Conservation (phyloP, 257 asterid species). For the Parsonsia alboflavescens region DNA sequence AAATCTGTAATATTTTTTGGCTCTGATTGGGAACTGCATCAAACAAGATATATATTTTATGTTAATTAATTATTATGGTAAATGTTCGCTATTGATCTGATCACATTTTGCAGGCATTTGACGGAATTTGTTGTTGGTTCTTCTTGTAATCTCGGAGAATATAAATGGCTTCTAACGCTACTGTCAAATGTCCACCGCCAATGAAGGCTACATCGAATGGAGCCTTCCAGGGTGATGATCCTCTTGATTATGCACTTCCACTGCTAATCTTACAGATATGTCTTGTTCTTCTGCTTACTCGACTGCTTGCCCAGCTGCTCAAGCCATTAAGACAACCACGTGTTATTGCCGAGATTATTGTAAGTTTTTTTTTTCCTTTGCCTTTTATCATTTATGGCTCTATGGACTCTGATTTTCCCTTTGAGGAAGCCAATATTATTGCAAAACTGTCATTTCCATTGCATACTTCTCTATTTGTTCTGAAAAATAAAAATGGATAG, state of each 20-base stretch:
- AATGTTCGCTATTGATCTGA: not conserved
- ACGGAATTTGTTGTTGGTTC: not conserved
- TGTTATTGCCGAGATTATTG: constrained; percentile 48
- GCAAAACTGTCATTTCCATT: too few relatives aligned
- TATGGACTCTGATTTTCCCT: too few relatives aligned
- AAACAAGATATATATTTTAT: not conserved
- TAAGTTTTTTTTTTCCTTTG: constrained; percentile 23
- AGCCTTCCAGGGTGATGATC: constrained; percentile 41
- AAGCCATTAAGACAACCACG: constrained; percentile 48
- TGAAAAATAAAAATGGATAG: too few relatives aligned
- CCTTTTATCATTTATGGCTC: not conserved
- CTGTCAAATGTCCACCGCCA: constrained; percentile 31
- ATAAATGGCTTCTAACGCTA: constrained; percentile 9
- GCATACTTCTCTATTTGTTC: too few relatives aligned
- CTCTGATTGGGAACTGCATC: not conserved
- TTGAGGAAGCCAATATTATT: too few relatives aligned
- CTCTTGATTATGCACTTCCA: constrained; percentile 44
- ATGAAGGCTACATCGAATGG: constrained; percentile 51
- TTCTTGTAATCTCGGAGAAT: not conserved
- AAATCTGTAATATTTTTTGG: not conserved
- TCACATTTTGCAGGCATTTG: not conserved
- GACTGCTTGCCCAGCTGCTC: constrained; percentile 33
- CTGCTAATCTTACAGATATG: constrained; percentile 34
- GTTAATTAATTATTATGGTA: not conserved
- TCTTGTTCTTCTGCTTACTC: constrained; percentile 35